Conservation (phyloP, 176 grass and related monocot species). For the Dactylis glomerata region DNA sequence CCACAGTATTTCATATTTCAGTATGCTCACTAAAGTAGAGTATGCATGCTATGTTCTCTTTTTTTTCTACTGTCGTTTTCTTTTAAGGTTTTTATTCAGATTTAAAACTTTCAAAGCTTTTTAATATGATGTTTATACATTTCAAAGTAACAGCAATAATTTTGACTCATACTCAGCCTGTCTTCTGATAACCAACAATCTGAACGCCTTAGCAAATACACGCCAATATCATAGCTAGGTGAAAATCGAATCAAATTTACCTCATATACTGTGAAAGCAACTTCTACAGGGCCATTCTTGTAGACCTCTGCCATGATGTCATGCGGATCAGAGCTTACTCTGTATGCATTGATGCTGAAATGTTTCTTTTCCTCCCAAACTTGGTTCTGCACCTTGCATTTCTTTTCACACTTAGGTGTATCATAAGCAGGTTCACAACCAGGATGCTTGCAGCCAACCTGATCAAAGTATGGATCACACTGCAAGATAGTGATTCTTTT, state of each 20-base stretch:
- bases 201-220: neutral
- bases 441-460: slow-evolving; percentile 68
- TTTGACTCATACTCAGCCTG: neutral
- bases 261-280: slow-evolving; percentile 90
- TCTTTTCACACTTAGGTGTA: slow-evolving; percentile 77
- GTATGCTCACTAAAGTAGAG: neutral
- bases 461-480: slow-evolving; percentile 97
- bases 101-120: neutral
- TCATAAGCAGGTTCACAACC: slow-evolving; percentile 80
- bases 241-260: slow-evolving; percentile 25
- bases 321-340: slow-evolving; percentile 51
- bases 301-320: slow-evolving; percentile 92
- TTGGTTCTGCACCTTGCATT: slow-evolving; percentile 80
- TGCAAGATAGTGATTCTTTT: slow-evolving; percentile 34
- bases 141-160: neutral
- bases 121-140: neutral
- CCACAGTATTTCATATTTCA: neutral
- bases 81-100: neutral
- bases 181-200: neutral
- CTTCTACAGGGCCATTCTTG: slow-evolving; percentile 82
- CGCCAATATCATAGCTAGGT: neutral
- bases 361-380: slow-evolving; percentile 77
- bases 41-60: neutral
- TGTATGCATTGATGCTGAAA: slow-evolving; percentile 77
- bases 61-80: neutral